phyloP scores from a whole-genome alignment of 495 filamentous ascomycete genomes.

The Parathielavia hyrcaniae region DNA sequence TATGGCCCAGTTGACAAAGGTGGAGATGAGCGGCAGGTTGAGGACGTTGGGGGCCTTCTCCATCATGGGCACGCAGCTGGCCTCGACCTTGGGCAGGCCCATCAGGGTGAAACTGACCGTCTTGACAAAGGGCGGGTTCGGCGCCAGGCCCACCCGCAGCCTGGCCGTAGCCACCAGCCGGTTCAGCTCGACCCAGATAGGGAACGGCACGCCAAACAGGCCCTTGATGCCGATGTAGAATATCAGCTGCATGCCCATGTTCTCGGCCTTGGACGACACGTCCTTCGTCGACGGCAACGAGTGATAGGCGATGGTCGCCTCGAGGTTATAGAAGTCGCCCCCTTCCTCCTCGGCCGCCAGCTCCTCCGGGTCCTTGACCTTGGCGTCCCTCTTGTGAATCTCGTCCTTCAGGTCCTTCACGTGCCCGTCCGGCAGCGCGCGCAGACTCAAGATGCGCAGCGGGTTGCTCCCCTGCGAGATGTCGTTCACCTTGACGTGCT shows the following conservation, averaged over 20 bases:
- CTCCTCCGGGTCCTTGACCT: constrained; percentile 80
- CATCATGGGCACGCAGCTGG: constrained; percentile 88
- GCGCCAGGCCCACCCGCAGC: constrained; percentile 74
- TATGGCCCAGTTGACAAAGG: constrained; percentile 97
- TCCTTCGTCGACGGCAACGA: constrained; percentile 64
- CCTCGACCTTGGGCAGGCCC: constrained; percentile 80
- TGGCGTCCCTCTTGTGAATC: constrained; percentile 69
- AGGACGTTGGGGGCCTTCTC: constrained; percentile 83
- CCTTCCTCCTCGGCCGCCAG: constrained; percentile 84
- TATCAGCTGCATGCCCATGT: constrained; percentile 91
- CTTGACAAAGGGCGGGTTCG: constrained; percentile 85
- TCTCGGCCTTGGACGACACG: constrained; percentile 72
- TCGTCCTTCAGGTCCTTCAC: constrained; percentile 71
- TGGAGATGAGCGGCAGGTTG: constrained; percentile 86
- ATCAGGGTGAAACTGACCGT: constrained; percentile 89
- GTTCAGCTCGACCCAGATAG: constrained; percentile 82
- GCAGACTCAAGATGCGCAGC: constrained; percentile 78
- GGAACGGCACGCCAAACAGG: constrained; percentile 80
- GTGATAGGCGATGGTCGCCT: constrained; percentile 90
- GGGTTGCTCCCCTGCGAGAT: constrained; percentile 92
- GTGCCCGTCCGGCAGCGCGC: constrained; percentile 76
- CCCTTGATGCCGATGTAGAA: constrained; percentile 88
- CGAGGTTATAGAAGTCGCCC: constrained; percentile 89
- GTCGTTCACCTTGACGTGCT: constrained; percentile 93
- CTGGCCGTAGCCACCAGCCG: constrained; percentile 82